A percentile compares a stretch with the other conserved stretches of the same genome.
phyloP scores from a whole-genome alignment of 176 grass and related monocot genomes.

The Oryza rufipogon region DNA sequence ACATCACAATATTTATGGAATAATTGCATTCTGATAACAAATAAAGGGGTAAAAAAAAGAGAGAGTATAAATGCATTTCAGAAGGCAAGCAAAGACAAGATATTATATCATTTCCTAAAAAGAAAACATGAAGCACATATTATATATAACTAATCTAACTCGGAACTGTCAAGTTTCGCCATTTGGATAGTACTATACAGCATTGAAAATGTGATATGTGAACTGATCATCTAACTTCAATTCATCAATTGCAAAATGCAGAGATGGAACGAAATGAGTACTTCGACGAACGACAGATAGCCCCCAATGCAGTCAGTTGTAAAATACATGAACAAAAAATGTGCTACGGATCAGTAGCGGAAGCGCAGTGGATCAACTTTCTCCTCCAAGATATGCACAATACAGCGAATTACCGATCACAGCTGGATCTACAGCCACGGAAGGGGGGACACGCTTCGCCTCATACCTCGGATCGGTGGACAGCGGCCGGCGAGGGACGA shows the following conservation, averaged over 20 bases:
- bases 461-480: background rate
- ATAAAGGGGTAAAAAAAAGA: background rate
- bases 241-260: slow-evolving; percentile 1
- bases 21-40: background rate
- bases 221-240: background rate
- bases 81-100: background rate
- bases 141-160: background rate
- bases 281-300: background rate
- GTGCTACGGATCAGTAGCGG: too few species aligned
- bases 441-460: background rate
- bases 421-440: background rate
- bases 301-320: background rate
- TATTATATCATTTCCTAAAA: background rate
- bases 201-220: background rate
- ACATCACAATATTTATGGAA: slow-evolving; percentile 21
- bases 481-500: background rate
- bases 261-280: background rate
- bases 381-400: background rate
- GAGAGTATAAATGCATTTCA: background rate
- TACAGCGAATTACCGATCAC: background rate
- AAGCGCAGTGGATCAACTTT: background rate
- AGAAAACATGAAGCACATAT: slow-evolving; percentile 8
- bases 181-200: background rate
- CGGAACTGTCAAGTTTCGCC: background rate
- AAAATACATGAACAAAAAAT: background rate